A percentile compares a stretch with the other conserved stretches of the same genome.
Conservation (phyloP, 2,329 filamentous ascomycete species). For the Scytalidium lignicola region DNA sequence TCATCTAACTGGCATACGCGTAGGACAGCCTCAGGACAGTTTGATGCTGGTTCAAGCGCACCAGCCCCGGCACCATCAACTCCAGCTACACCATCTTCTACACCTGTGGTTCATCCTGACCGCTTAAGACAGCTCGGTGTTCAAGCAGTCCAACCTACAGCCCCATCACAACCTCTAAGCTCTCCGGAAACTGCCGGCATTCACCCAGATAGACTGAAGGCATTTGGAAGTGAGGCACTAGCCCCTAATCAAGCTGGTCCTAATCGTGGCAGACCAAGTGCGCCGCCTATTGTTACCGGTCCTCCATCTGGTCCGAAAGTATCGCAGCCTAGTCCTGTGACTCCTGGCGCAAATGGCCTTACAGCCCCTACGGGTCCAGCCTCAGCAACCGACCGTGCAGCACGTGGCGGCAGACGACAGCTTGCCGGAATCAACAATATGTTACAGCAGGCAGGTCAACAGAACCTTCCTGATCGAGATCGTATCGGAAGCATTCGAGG, state of each 20-base stretch:
- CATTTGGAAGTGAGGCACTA: constrained; percentile 19
- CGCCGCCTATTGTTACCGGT: constrained; percentile 22
- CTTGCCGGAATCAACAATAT: constrained; percentile 56
- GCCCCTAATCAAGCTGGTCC: constrained; percentile 27
- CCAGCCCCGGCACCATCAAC: constrained; percentile 15
- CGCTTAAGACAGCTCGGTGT: constrained; percentile 42
- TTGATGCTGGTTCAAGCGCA: constrained; percentile 18
- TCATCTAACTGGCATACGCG: constrained; percentile 23
- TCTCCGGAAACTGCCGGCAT: constrained; percentile 25
- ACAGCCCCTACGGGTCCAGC: constrained; percentile 28
- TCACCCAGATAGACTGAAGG: constrained; percentile 26
- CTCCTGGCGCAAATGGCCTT: constrained; percentile 18
- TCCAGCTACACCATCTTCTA: constrained; percentile 19
- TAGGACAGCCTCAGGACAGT: constrained; percentile 20
- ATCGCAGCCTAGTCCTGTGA: constrained; percentile 21
- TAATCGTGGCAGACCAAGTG: constrained; percentile 27
- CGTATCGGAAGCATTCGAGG: constrained; percentile 18
- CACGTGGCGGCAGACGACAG: constrained; percentile 38
- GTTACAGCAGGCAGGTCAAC: constrained; percentile 45
- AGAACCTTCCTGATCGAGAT: constrained; percentile 29
- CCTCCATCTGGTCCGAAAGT: constrained; percentile 27
- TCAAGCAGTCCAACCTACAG: constrained; percentile 24
- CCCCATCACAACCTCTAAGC: constrained; percentile 27
- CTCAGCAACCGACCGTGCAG: constrained; percentile 24
- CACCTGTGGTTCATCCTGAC: constrained; percentile 43